phyloP scores from a whole-genome alignment of 345 rosid genomes.

The Boechera stricta region DNA sequence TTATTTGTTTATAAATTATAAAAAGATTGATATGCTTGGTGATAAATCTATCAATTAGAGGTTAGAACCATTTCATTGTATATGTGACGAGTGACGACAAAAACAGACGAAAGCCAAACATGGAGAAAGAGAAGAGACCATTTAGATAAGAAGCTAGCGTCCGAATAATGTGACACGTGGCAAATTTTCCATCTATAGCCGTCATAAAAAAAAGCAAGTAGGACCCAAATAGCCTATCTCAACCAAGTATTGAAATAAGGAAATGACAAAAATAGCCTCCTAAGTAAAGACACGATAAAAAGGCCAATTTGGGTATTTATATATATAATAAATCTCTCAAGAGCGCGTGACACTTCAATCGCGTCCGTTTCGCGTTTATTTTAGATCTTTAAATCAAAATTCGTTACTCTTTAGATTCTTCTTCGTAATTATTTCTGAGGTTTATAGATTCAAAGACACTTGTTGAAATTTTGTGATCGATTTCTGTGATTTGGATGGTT shows the following conservation, averaged over 20 bases:
- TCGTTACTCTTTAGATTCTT: conserved; percentile 26
- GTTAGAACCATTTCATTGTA: too few relatives aligned
- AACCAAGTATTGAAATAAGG: neutral
- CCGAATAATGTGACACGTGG: conserved; percentile 29
- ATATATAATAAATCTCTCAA: neutral
- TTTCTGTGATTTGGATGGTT: conserved; percentile 53
- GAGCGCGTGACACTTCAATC: conserved; percentile 32
- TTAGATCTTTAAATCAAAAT: conserved; percentile 35
- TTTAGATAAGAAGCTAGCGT: conserved; percentile 25
- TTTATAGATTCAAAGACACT: neutral
- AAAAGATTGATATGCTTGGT: too few relatives aligned
- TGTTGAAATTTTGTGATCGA: neutral
- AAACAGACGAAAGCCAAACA: neutral
- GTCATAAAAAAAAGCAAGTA: conserved; percentile 20
- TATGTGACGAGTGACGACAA: conserved; percentile 19
- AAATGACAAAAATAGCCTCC: conserved; percentile 38
- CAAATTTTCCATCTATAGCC: conserved; percentile 34
- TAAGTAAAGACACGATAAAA: neutral
- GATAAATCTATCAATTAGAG: too few relatives aligned
- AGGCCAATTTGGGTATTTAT: conserved; percentile 15
- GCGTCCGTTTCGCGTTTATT: conserved; percentile 27
- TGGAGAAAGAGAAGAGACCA: neutral
- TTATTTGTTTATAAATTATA: too few relatives aligned
- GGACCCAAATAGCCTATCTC: conserved; percentile 39
- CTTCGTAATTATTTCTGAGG: neutral